Evolutionary conservation across 768 basidiomycete genomes (phyloP).

Genomic region (Tylopilus intermedius): DNA sequence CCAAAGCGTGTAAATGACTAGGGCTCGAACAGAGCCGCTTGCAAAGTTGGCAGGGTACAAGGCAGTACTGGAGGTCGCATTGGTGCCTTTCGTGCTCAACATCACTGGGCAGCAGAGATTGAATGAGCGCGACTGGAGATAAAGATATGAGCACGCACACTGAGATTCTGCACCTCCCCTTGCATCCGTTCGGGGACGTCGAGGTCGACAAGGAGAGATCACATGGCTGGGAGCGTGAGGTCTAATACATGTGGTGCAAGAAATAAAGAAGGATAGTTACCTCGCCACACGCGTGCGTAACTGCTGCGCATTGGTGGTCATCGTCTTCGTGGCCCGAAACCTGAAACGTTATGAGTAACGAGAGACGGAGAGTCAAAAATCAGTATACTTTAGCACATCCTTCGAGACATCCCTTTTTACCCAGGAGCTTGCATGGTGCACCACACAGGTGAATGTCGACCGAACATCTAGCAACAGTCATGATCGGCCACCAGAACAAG

Average conservation of each 20-base stretch:
- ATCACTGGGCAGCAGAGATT: conserved; percentile 34
- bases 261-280: conserved; percentile 24
- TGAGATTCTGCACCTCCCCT: conserved; percentile 38
- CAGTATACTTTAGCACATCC: conserved; percentile 46
- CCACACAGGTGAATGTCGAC: conserved; percentile 54
- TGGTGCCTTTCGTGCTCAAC: conserved; percentile 42
- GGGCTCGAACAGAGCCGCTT: conserved; percentile 42
- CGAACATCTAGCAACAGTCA: conserved; percentile 39
- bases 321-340: conserved; percentile 42
- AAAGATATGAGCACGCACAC: conserved; percentile 28
- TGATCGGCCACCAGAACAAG: neutral
- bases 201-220: conserved; percentile 27
- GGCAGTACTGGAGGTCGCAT: conserved; percentile 50
- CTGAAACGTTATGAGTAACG: conserved; percentile 26
- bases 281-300: conserved; percentile 51
- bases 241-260: neutral
- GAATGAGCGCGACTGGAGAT: neutral
- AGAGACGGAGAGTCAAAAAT: neutral
- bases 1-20: conserved; percentile 51
- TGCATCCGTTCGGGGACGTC: conserved; percentile 28
- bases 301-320: conserved; percentile 50
- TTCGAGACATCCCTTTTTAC: conserved; percentile 47
- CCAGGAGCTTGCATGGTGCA: conserved; percentile 40
- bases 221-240: conserved; percentile 36
- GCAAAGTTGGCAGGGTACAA: conserved; percentile 51